These are phyloP conservation scores for Geoglossum glabrum DNA, from an alignment of 495 filamentous ascomycete genomes.

Conservation along the genomic window DNA sequence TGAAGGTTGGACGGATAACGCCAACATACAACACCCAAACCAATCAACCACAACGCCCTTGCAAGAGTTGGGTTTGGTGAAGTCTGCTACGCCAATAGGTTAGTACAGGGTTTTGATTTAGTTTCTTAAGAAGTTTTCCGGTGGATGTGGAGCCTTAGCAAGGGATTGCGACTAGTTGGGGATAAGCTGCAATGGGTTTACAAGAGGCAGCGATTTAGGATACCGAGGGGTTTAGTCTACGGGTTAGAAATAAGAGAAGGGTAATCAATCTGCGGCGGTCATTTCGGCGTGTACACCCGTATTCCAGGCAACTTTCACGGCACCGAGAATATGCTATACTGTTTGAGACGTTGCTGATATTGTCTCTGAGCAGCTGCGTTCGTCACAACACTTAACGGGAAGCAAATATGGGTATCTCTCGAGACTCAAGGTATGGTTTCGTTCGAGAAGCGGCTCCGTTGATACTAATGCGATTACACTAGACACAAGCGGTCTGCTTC, in stretches of 20 bases:
- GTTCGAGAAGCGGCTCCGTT: background rate
- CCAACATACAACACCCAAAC: background rate
- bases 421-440: slow-evolving; percentile 3
- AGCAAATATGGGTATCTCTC: slow-evolving; percentile 6
- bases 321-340: too few species aligned
- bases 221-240: background rate
- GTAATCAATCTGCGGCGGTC: background rate
- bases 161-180: background rate
- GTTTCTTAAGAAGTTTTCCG: background rate
- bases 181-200: background rate
- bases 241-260: background rate
- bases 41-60: background rate
- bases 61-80: background rate
- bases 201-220: background rate
- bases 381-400: background rate
- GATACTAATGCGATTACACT: background rate
- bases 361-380: background rate
- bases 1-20: background rate
- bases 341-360: too few species aligned
- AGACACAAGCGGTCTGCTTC: slow-evolving; percentile 7
- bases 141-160: background rate
- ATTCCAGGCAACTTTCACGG: background rate
- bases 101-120: background rate
- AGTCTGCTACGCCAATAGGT: background rate
- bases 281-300: background rate